A percentile compares a stretch with the other conserved stretches of the same genome.
phyloP scores from a whole-genome alignment of 257 asterid species.

The Solanum gandarillasii region DNA sequence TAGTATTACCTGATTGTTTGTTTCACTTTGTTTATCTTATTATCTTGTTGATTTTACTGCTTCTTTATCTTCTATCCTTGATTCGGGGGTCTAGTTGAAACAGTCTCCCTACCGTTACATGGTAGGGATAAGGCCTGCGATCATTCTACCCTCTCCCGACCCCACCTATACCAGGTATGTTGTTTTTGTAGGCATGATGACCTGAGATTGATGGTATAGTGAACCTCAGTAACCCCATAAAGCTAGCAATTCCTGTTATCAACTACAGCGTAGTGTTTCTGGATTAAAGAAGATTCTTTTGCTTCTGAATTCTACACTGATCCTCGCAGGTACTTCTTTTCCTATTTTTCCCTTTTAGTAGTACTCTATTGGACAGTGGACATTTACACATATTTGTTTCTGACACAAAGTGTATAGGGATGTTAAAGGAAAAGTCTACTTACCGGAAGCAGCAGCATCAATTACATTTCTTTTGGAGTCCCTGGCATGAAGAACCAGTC shows the following conservation, averaged over 20 bases:
- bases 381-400: background rate
- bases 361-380: background rate
- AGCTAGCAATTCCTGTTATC: background rate
- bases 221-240: background rate
- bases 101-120: background rate
- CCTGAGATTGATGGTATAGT: background rate
- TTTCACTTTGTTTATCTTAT: background rate
- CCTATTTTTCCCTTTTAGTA: background rate
- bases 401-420: background rate
- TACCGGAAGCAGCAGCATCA: conserved; percentile 22
- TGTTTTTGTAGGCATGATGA: background rate
- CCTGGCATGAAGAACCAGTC: conserved; percentile 9
- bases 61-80: background rate
- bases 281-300: background rate
- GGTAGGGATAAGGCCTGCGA: background rate
- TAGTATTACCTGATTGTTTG: background rate
- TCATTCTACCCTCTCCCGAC: background rate
- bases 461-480: conserved; percentile 16
- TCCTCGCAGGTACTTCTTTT: background rate
- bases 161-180: background rate
- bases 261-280: background rate
- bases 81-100: too few relatives aligned
- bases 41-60: background rate
- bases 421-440: background rate
- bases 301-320: background rate